Evolutionary conservation across 345 rosid genomes (phyloP), one percentile per base, ranked within the genome.

Genomic region (Lepidium aucheri): DNA sequence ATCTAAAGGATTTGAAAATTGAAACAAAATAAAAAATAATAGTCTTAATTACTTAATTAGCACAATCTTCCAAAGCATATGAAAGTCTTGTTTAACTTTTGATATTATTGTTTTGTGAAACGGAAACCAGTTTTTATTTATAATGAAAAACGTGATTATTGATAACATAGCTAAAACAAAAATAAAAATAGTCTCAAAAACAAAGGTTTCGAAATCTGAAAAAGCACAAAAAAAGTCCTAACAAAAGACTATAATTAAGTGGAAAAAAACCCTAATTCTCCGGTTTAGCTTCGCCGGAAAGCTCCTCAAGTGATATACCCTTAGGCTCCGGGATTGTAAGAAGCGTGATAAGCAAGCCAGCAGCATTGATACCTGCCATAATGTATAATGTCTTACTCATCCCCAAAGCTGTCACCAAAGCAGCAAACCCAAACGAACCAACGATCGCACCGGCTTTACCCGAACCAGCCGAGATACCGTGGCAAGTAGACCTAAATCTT

Each of bases 391-490:
- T 28, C 0, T 39, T 70, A 74, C 44, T 49, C 76, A 85, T 75
- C 46, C 88, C 90, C 20, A 84, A 40, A 11, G 61, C 50, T n/a
- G 79, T 47, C 1, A 73, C 82, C 17, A 84, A 82, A 0, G 84
- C 86, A 53, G 86, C 36, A 71, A 85, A 90, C 2, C 95, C 95
- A 5, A 90, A 87, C 1, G 92, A 81, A 10, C 95, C 95, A 1
- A 87, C 84, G 0, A 87, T 86, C 1, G 90, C 95, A 17, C 95
- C 87, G 0, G 85, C 81, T 75, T 90, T 85, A 6, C 97, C 95
- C 0, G 87, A 53, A 0, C 90, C 95, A 0, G 87, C 92, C 1
- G 92, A 87, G 73, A 87, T 87, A 5, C 97, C 95, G 3, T 90
- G 95, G 74, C 97, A 85, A 6, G 88, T 90, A 1, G 95, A 83